Base-by-base conservation (phyloP, 305 asterid genomes). In the Lippia alba region DNA sequence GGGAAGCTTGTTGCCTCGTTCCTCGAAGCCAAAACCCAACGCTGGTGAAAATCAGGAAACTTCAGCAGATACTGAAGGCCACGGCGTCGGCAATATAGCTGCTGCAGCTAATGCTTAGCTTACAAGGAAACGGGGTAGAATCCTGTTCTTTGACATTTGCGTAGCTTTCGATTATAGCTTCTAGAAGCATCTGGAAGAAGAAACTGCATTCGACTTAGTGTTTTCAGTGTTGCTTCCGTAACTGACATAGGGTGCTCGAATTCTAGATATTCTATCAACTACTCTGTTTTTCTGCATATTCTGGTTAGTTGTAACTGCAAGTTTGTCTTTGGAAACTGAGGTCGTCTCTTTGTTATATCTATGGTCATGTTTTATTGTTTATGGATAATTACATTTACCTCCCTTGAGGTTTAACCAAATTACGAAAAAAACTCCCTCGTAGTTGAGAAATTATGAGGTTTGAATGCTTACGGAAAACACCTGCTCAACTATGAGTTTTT, bases 1-100 rank as follows among this genome's bases (percentile, higher is more conserved):
- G 8, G 95, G 83, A 70, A 84, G 82, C 85, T 72, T 86, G 75
- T 34, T 64, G 33, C 80, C 86, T 53, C 79, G 79, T 56, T 57
- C 65, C 51, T 66, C 81, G 32, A 86, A 81, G 83, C 61, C 84
- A 11, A 84, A 67, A 61, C 19, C 55, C 58, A 79, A 65, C 51
- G 80, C 67, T 34, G 84, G 62, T 51, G 84, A 65, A n/a, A 70
- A 58, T 49, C 62, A 36, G 11, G 81, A 76, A 40, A 62, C 75
- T 45, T 74, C 83, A 6, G 79, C 71, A 41, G 74, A 71, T 58
- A 71, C 73, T 32, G 79, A 75, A 48, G 80, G 72, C 53, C 81
- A 44, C 61, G 64, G 66, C 18, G 72, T 64, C 66, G 75, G 78
- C 61, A 62, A 72, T 71, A 64, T 79, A 49, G 78, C 33, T 11